Base-by-base conservation (phyloP, 2,329 filamentous ascomycete genomes). In the Cladosporium velox region DNA sequence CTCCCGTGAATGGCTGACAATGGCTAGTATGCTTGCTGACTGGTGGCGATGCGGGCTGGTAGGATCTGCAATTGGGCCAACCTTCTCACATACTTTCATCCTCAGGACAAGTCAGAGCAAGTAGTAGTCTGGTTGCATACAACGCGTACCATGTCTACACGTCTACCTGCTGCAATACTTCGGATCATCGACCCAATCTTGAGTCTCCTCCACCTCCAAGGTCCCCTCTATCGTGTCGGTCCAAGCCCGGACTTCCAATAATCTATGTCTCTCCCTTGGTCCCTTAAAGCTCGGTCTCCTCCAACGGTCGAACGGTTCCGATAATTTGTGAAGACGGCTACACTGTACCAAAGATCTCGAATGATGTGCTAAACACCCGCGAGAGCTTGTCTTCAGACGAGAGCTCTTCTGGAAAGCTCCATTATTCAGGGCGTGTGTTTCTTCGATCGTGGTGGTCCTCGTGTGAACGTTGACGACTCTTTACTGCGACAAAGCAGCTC, bases 241-340 rank as follows among this genome's bases (percentile, higher is more conserved):
- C 54, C n/a, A 58, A 58, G 32, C 32, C 54, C 54, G 54, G 54
- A 38, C 54, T 52, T 52, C 49, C 18, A 44, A 41, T 41, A 41
- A 44, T 44, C 38, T 44, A 44, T n/a, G 18, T 44, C 18, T 54
- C 51, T 54, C 30, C 26, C 30, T 30, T 14, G 21, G 28, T 57
- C 21, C 54, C 54, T 8, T 21, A 38, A 57, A 57, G 54, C 54
- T 58, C 32, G 54, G 54, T 44, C 57, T 10, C 34, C 35, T 59
- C 11, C 35, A 59, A 59, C 57, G 57, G 57, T 24, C 34, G 24
- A 59, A 59, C 57, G 35, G 57, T 59, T 59, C 34, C 52, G 21
- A 55, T 30, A 7, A 58, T 38, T 21, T 59, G 57, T 59, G 57
- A 59, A 59, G 57, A 59, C 57, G 57, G 34, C 34, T 28, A 24